Base-by-base conservation (phyloP, 208 protist genomes). In the Zelonia costaricensis region DNA sequence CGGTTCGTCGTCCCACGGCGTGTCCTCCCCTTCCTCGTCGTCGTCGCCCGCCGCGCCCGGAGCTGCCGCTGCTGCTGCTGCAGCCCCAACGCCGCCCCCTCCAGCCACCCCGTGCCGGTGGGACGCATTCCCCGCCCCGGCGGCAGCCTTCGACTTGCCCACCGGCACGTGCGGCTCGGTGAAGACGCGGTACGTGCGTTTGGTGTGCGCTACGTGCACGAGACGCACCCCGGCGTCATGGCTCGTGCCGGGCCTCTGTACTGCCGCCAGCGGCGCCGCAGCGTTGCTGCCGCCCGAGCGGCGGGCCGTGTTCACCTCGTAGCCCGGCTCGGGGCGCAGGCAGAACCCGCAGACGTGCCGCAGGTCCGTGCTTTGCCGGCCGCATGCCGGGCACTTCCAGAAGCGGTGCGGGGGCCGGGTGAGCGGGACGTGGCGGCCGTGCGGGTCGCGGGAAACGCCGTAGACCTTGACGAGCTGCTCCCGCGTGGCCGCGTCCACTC, bases 281-380 rank as follows among this genome's bases (percentile, higher is more conserved):
- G 27, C 30, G 2, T 7, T 23, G 3, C 18, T 30, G 10, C 13
- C 20, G 20, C 18, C 18, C 5, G 42, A 22, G 39, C 16, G 8
- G 4, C 30, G 38, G 3, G 27, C 46, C 1, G 7, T 22, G 31
- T 33, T 27, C 13, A 8, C 31, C 18, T 9, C 35, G 38, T 42
- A 65, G 48, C 62, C 60, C 13, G 72, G 73, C 71, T 86, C 76
- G 2, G 68, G 62, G 2, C 39, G 23, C 7, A 90, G 66, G 43
- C 83, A 90, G 45, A 33, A 45, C 5, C 59, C 79, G 45, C 83
- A 90, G 25, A 90, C 68, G 33, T 69, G 55, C 2, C 83, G 83
- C 20, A 82, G 77, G 27, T 90, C 83, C 28, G 22, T 53, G 28
- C 69, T 79, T 12, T 30, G 49, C 20, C 63, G 36, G 3, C 62